phyloP scores from a whole-genome alignment of 768 basidiomycete species.

The Termitomyces bulborhizus region DNA sequence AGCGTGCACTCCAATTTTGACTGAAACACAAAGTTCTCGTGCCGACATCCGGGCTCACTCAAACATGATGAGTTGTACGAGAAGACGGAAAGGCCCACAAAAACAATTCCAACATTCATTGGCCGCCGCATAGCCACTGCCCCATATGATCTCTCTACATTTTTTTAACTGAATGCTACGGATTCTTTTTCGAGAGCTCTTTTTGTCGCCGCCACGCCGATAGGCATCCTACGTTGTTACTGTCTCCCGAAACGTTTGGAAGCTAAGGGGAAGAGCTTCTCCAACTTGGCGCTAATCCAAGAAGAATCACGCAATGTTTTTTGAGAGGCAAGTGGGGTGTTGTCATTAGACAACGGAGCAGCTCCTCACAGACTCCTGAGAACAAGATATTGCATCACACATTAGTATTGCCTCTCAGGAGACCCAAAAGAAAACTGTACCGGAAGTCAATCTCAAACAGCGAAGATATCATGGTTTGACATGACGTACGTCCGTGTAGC shows the following conservation, averaged over 20 bases:
- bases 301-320: not conserved
- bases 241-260: too few relatives aligned
- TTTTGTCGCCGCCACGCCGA: too few relatives aligned
- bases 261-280: not conserved
- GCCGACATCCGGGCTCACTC: not conserved
- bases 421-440: not conserved
- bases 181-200: not conserved
- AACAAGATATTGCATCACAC: not conserved
- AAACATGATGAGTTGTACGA: not conserved
- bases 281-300: not conserved
- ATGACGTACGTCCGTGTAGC: not conserved
- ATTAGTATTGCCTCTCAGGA: not conserved
- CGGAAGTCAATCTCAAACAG: not conserved
- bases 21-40: not conserved
- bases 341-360: not conserved
- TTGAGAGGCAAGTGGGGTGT: not conserved
- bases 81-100: not conserved
- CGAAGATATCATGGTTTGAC: not conserved
- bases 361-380: not conserved
- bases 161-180: not conserved
- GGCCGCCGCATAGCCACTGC: not conserved
- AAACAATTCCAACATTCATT: not conserved
- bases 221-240: not conserved
- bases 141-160: not conserved
- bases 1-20: not conserved